Conservation (phyloP, 495 filamentous ascomycete species). For the Halenospora varia region DNA sequence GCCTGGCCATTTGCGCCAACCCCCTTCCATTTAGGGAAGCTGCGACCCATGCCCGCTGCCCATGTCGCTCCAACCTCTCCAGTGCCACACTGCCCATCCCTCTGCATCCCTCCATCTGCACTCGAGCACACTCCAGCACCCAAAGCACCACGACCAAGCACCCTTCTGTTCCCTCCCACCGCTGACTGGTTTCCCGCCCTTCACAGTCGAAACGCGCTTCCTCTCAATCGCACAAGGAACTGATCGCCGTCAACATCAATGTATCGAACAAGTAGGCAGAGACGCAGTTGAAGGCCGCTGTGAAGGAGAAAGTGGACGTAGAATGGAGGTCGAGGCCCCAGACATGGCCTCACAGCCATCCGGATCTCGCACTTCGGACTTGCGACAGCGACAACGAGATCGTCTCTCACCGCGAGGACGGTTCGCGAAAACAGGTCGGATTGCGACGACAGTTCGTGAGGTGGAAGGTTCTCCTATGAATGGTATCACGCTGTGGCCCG, state of each 20-base stretch:
- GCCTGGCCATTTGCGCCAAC: not conserved
- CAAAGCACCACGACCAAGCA: not conserved
- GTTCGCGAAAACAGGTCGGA: conserved; percentile 14
- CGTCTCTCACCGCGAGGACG: conserved; percentile 21
- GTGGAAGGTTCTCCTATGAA: conserved; percentile 5
- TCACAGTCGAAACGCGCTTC: not conserved
- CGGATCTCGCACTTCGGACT: conserved; percentile 15
- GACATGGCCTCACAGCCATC: conserved; percentile 8
- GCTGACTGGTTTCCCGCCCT: not conserved
- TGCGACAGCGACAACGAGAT: conserved; percentile 28
- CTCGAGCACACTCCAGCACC: not conserved
- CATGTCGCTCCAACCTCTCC: not conserved
- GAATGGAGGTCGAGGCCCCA: conserved; percentile 17
- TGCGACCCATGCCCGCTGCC: too few species aligned
- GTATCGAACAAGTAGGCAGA: not conserved
- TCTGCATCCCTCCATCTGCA: not conserved
- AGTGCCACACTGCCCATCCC: not conserved
- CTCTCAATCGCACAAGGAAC: too few species aligned
- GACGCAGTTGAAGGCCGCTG: not conserved
- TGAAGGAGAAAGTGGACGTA: not conserved
- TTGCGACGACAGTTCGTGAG: conserved; percentile 13
- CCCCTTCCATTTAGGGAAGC: not conserved
- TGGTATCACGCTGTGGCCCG: conserved; percentile 13
- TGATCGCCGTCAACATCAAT: conserved; percentile 7
- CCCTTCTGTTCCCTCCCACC: not conserved